Conservation (phyloP, 2,329 filamentous ascomycete genomes). For the Alternaria burnsii region DNA sequence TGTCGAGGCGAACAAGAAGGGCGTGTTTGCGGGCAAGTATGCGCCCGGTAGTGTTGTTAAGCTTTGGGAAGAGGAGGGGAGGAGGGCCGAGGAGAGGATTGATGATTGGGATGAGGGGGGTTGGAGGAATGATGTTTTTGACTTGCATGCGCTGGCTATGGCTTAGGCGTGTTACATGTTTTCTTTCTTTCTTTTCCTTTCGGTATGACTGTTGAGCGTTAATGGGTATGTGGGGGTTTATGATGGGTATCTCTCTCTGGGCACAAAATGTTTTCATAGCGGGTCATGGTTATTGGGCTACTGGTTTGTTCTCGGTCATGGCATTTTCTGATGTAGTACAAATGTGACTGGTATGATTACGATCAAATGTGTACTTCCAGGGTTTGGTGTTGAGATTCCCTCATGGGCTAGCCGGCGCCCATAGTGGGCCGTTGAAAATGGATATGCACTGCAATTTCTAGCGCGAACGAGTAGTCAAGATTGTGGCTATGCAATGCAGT, state of each 20-base stretch:
- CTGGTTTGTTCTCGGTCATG: neutral
- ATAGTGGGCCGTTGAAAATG: no score
- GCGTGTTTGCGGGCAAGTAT: conserved; percentile 83
- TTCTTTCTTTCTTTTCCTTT: neutral
- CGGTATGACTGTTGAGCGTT: neutral
- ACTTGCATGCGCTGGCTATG: conserved; percentile 55
- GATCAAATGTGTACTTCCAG: neutral
- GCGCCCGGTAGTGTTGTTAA: conserved; percentile 88
- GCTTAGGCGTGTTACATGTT: conserved; percentile 12
- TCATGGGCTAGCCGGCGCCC: no score
- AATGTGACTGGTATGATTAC: neutral
- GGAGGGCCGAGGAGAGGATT: conserved; percentile 73
- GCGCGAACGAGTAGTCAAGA: neutral
- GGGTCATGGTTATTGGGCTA: neutral
- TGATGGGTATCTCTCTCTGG: conserved; percentile 1
- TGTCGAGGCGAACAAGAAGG: conserved; percentile 66
- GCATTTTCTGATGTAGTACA: conserved; percentile 7
- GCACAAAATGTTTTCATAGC: conserved; percentile 3
- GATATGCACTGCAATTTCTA: neutral
- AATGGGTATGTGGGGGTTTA: neutral
- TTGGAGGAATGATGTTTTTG: conserved; percentile 89
- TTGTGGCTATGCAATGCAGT: no score
- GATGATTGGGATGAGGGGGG: conserved; percentile 75
- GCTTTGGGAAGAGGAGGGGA: conserved; percentile 85
- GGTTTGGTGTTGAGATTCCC: neutral